Base-by-base conservation (phyloP, 495 filamentous ascomycete genomes). In the Podospora conica region DNA sequence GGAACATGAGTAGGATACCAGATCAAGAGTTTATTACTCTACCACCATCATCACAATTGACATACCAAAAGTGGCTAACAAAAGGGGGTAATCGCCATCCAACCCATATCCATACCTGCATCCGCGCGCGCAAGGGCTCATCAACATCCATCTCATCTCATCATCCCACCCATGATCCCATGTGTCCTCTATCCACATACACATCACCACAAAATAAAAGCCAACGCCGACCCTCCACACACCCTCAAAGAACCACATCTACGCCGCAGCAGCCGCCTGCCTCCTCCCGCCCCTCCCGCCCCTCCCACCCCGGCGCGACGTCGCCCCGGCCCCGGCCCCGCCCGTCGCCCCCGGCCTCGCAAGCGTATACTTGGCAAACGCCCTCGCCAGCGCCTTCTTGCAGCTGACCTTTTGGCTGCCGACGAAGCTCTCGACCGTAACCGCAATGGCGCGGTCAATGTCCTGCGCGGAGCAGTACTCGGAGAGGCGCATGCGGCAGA, bases 381-480 rank as follows among this genome's bases (percentile, higher is more conserved):
- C 93, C 65, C 96, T 84, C 11, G 91, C 91, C 61, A 99, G 86
- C 28, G 95, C 93, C 84, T 97, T 97, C 87, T 98, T 99, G 80
- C 90, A 93, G 81, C 90, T 93, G 70, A 98, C 88, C 80, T 99
- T 99, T 77, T 99, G 96, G 66, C 89, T 93, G 66, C 92, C 91
- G 27, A 99, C 91, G 76, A 99, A 99, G 22, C 88, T 92, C 59
- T 99, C 94, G 11, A 99, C 92, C 1, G 95, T 96, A 15, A 98
- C 96, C 8, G 93, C 93, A 71, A 99, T 98, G 58, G 95, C 96
- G 63, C 95, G 90, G 78, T 99, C 96, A 66, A 99, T 96, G 74
- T 99, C 96, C 65, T 88, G 85, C 18, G 88, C 76, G 9, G 88
- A 89, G 76, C 93, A 96, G 79, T 96, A 97, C 69, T 99, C 96